Conservation (phyloP, 2,329 filamentous ascomycete genomes). For the Periconia digitata region DNA sequence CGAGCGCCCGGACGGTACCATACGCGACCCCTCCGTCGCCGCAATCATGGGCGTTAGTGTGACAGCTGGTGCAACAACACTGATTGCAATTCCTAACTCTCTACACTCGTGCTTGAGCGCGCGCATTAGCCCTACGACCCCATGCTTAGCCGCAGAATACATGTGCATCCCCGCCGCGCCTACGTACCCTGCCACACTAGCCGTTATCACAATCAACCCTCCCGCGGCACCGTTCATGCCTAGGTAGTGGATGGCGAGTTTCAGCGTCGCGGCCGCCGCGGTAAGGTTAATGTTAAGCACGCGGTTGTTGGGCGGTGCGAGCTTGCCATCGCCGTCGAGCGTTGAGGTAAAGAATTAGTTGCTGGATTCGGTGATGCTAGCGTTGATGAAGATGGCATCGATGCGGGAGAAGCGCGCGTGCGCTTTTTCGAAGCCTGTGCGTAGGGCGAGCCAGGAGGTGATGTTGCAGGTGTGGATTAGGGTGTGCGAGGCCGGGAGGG, state of each 20-base stretch:
- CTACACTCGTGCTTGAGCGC: conserved; percentile 53
- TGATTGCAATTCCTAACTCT: conserved; percentile 49
- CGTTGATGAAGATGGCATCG: conserved; percentile 54
- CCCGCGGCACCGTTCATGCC: conserved; percentile 45
- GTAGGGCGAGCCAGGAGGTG: conserved; percentile 49
- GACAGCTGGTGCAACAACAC: conserved; percentile 53
- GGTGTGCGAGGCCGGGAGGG: conserved; percentile 24
- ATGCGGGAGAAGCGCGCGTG: conserved; percentile 47
- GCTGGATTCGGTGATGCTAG: conserved; percentile 51
- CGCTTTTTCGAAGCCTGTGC: conserved; percentile 48
- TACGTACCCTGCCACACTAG: conserved; percentile 53
- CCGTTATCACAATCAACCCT: conserved; percentile 52
- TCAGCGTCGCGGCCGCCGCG: conserved; percentile 50
- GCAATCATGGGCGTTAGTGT: conserved; percentile 52
- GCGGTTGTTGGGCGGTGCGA: conserved; percentile 50
- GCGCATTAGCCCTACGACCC: conserved; percentile 53
- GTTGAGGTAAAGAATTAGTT: conserved; percentile 55
- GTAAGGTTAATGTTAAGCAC: conserved; percentile 51
- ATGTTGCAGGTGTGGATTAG: conserved; percentile 49
- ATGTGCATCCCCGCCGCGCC: conserved; percentile 51
- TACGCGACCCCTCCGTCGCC: too few species aligned
- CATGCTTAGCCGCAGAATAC: conserved; percentile 55
- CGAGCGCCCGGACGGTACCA: conserved; percentile 50
- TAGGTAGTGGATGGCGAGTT: conserved; percentile 52
- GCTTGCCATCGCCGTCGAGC: conserved; percentile 43